Conservation (phyloP, 495 filamentous ascomycete species). For the Daldinia concentrica region DNA sequence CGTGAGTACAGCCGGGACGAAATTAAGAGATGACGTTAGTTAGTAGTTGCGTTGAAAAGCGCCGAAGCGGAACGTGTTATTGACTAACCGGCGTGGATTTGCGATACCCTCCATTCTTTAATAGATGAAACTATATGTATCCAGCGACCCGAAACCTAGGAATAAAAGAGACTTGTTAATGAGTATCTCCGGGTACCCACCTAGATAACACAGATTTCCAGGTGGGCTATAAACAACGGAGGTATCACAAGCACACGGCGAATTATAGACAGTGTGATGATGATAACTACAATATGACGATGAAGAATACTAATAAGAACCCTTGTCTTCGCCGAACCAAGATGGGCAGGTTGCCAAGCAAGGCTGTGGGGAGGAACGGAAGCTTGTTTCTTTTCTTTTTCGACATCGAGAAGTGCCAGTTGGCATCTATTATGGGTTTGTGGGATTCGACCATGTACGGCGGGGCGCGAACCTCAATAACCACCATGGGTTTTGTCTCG, state of each 20-base stretch:
- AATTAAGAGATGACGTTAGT: neutral
- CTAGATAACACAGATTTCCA: too few relatives aligned
- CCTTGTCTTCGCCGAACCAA: conserved; percentile 21
- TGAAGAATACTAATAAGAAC: conserved; percentile 17
- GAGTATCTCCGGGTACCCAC: too few relatives aligned
- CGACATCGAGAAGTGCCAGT: neutral
- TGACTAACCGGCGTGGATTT: too few relatives aligned
- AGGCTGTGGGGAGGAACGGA: conserved; percentile 14
- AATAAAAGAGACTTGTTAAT: too few relatives aligned
- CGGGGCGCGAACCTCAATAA: neutral
- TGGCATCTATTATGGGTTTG: neutral
- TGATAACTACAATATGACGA: neutral
- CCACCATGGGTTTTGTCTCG: neutral
- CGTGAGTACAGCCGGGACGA: neutral
- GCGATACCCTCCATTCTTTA: too few relatives aligned
- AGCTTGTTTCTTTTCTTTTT: conserved; percentile 20
- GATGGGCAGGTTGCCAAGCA: conserved; percentile 3
- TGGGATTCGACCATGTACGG: neutral
- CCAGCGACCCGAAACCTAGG: too few relatives aligned
- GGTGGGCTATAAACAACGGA: too few relatives aligned
- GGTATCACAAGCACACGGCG: too few relatives aligned
- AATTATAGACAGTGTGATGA: neutral
- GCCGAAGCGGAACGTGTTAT: too few relatives aligned
- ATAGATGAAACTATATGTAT: too few relatives aligned
- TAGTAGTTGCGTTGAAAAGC: too few relatives aligned